These are phyloP conservation scores for Tephrocybe rancida DNA, from an alignment of 768 basidiomycete genomes.

Conservation along the genomic window DNA sequence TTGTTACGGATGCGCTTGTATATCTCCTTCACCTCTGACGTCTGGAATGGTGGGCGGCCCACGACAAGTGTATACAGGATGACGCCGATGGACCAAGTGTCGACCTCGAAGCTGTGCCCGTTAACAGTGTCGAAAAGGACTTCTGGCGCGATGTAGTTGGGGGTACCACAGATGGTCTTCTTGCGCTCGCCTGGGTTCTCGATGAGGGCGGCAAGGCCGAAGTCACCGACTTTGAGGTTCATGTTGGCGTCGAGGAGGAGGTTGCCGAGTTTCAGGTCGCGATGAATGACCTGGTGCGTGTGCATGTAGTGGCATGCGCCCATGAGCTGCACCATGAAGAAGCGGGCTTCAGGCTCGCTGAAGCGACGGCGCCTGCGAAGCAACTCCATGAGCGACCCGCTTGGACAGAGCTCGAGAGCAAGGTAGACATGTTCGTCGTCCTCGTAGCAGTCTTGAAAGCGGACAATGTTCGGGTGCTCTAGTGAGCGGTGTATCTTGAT, in stretches of 20 bases:
- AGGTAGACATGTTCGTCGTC: slow-evolving; percentile 97
- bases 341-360: slow-evolving; percentile 91
- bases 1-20: slow-evolving; percentile 96
- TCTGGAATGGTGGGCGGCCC: slow-evolving; percentile 98
- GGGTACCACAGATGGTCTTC: slow-evolving; percentile 99
- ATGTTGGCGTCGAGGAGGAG: slow-evolving; percentile 89
- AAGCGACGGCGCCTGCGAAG: slow-evolving; percentile 85
- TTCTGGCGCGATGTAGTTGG: slow-evolving; percentile 98
- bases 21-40: slow-evolving; percentile 95
- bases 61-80: slow-evolving; percentile 94
- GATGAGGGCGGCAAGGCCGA: slow-evolving; percentile 95
- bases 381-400: slow-evolving; percentile 91
- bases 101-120: slow-evolving; percentile 98
- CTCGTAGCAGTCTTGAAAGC: slow-evolving; percentile 93
- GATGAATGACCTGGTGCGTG: slow-evolving; percentile 93
- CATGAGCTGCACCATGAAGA: slow-evolving; percentile 92
- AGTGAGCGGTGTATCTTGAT: slow-evolving; percentile 96
- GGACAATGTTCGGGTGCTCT: slow-evolving; percentile 89
- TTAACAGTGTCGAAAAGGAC: slow-evolving; percentile 95
- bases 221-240: slow-evolving; percentile 97
- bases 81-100: slow-evolving; percentile 97
- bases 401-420: slow-evolving; percentile 90
- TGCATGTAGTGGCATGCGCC: slow-evolving; percentile 99
- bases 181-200: slow-evolving; percentile 96
- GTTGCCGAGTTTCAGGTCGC: slow-evolving; percentile 96